Conservation (phyloP, 768 basidiomycete genomes). For the Boletus eberwhitei region DNA sequence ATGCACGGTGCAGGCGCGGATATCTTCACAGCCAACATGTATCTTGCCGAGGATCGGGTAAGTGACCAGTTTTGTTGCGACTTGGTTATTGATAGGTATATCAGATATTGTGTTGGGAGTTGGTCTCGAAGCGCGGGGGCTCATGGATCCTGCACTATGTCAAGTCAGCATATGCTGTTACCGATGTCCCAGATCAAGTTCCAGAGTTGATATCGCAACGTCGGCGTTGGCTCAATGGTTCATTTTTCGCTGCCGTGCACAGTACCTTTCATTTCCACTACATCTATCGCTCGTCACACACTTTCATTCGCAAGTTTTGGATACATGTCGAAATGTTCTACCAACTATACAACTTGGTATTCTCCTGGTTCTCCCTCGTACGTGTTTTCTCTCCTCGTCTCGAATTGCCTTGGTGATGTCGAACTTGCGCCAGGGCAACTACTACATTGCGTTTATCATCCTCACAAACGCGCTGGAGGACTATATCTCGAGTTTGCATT, state of each 20-base stretch:
- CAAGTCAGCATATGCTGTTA: slow-evolving; percentile 89
- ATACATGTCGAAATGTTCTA: slow-evolving; percentile 94
- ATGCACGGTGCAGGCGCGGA: slow-evolving; percentile 87
- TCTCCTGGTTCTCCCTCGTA: slow-evolving; percentile 87
- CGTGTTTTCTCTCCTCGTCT: slow-evolving; percentile 18
- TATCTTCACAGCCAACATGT: slow-evolving; percentile 97
- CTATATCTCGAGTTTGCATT: slow-evolving; percentile 56
- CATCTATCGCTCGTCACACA: slow-evolving; percentile 87
- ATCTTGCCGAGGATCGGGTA: slow-evolving; percentile 85
- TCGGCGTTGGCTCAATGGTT: slow-evolving; percentile 95
- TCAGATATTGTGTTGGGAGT: slow-evolving; percentile 93
- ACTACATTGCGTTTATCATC: slow-evolving; percentile 84
- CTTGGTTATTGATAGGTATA: slow-evolving; percentile 12
- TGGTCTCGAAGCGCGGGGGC: slow-evolving; percentile 89
- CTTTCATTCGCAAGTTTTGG: slow-evolving; percentile 83
- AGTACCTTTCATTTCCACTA: slow-evolving; percentile 92
- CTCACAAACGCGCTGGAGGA: slow-evolving; percentile 70
- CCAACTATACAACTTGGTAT: slow-evolving; percentile 85
- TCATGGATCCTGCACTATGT: slow-evolving; percentile 96
- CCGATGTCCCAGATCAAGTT: slow-evolving; percentile 93
- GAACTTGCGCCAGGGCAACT: slow-evolving; percentile 61
- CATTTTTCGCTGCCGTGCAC: slow-evolving; percentile 97
- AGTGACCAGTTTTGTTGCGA: slow-evolving; percentile 18
- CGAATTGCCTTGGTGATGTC: not conserved
- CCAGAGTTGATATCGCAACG: slow-evolving; percentile 95